A percentile compares a stretch with the other conserved stretches of the same genome.
These are phyloP conservation scores for Apiotrichum mycotoxinovorans DNA, from an alignment of 1,284 basidiomycete genomes.

Conservation along the genomic window DNA sequence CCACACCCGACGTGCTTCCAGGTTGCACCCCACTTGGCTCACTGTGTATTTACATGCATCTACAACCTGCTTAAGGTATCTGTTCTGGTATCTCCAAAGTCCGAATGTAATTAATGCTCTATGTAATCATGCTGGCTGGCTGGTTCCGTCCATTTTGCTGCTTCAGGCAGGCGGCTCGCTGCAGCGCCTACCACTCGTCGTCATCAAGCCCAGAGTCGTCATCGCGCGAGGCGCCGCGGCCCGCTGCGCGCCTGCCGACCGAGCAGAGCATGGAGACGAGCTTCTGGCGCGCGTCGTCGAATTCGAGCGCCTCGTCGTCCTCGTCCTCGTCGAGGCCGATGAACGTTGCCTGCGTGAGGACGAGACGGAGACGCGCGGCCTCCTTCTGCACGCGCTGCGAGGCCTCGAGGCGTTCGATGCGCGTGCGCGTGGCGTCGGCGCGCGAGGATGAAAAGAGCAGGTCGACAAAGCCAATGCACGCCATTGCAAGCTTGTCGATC, in stretches of 20 bases:
- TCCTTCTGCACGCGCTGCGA: conserved; percentile 34
- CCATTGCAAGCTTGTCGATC: conserved; percentile 44
- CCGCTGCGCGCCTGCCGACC: conserved; percentile 40
- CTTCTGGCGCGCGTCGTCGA: conserved; percentile 40
- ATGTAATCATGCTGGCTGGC: neutral
- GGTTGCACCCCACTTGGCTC: no score
- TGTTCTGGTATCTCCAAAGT: neutral
- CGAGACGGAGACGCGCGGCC: conserved; percentile 35
- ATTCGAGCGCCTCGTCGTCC: conserved; percentile 16
- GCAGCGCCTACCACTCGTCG: conserved; percentile 37
- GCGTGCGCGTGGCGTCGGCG: conserved; percentile 5
- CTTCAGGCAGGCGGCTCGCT: no score
- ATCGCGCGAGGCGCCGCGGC: conserved; percentile 29
- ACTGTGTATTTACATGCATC: neutral
- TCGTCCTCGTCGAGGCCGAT: conserved; percentile 29
- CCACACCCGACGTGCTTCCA: no score
- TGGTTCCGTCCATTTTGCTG: no score
- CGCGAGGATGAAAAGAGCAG: conserved; percentile 34
- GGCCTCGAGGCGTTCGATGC: conserved; percentile 26
- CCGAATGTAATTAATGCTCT: neutral
- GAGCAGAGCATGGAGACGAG: conserved; percentile 39
- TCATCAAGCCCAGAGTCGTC: conserved; percentile 47
- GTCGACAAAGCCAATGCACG: conserved; percentile 45
- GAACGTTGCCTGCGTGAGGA: conserved; percentile 43
- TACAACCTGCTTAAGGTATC: neutral